These are phyloP conservation scores for Picea sitchensis DNA, from an alignment of 75 land plant genomes.

Conservation along the genomic window DNA sequence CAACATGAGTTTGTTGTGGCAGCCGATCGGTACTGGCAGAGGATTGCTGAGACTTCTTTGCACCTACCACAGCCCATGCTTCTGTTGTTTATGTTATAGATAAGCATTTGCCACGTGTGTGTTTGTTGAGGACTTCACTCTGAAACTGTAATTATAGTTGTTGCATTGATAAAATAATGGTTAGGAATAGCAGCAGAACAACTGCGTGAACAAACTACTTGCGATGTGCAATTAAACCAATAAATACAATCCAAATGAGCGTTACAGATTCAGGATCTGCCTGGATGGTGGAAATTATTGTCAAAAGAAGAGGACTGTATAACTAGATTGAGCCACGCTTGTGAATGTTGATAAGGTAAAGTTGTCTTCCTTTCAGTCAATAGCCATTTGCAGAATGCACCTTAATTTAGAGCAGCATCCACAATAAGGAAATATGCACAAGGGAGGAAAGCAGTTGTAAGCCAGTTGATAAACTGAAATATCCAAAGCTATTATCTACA, in stretches of 20 bases:
- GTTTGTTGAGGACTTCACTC: neutral
- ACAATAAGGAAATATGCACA: neutral
- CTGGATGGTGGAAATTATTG: neutral
- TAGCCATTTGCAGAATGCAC: neutral
- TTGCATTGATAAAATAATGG: neutral
- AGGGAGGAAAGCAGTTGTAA: neutral
- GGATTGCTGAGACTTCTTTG: slow-evolving; percentile 1
- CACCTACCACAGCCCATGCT: neutral
- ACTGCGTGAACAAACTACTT: too few species aligned
- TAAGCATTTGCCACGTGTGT: neutral
- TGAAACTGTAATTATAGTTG: neutral
- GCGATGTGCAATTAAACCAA: neutral
- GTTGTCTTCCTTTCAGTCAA: neutral
- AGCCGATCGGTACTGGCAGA: neutral
- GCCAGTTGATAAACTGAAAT: neutral
- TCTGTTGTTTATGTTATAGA: neutral
- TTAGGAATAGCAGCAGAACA: neutral
- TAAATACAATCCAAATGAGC: neutral
- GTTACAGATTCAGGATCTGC: neutral
- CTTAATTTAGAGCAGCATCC: neutral
- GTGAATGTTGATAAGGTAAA: slow-evolving; percentile 1
- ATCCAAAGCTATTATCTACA: neutral
- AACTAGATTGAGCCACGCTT: neutral
- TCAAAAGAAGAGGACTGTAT: neutral
- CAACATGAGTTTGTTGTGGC: slow-evolving; percentile 14